Evolutionary conservation across 2,329 filamentous ascomycete genomes (phyloP), one percentile per base, ranked within the genome.

Genomic region (Incumbomyces delicatus): DNA sequence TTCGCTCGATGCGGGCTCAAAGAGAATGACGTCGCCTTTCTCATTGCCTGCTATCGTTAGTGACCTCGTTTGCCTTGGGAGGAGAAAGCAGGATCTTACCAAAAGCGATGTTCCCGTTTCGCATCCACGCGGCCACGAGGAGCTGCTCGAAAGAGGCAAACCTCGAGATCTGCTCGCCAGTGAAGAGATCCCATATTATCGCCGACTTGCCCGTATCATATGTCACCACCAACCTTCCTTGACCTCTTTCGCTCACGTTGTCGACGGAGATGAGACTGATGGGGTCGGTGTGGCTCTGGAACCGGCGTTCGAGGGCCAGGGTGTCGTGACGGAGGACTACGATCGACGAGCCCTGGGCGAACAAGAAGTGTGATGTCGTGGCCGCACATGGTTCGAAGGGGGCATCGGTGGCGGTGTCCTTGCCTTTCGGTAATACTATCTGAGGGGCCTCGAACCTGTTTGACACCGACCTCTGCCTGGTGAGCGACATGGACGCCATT

Each of bases 151-250:
- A 95, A 0, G 89, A 92, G 18, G 83, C 82, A 68, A 96, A 96
- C n/a, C 89, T 78, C 33, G 90, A 82, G 49, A 95, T 77, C 65
- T 95, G 88, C 50, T 88, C 81, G 41, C 92, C 92, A 0, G 87
- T 94, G 69, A 94, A 80, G 50, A 95, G 74, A 66, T 98, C 90
- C 92, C 92, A 98, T 6, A 96, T 87, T 61, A 96, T 95, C 3
- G 89, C 87, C 1, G 87, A 95, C 64, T 90, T 86, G 32, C 87
- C 83, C 14, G 78, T 78, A 71, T 98, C 92, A 60, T 95, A 95
- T 68, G 88, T 96, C 51, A 95, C 87, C 2, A 94, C 88, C 50
- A 94, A 69, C 53, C 89, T 76, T 22, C 90, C 92, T 1, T 83
- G 82, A 2, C 89, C 89, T 50, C 80, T 72, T 56, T 95, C 89